Evolutionary conservation across 1,139 yeast genomes (phyloP).

Genomic region (Trichomonascaceae sp.): DNA sequence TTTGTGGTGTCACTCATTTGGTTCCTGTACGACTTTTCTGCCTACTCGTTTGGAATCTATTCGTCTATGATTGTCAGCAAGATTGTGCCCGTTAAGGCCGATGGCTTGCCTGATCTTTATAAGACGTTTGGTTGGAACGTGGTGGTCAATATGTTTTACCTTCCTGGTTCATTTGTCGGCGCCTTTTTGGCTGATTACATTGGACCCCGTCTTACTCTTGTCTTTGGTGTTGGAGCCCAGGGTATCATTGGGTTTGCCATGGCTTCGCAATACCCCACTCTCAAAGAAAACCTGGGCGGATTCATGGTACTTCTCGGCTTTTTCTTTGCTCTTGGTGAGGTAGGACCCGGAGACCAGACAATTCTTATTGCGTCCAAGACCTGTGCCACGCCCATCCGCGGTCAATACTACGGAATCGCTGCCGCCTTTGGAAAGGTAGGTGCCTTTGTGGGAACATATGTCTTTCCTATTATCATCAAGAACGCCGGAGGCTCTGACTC

Average conservation of each 20-base stretch:
- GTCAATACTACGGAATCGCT: conserved; percentile 81
- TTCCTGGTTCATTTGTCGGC: conserved; percentile 84
- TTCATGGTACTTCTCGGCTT: conserved; percentile 82
- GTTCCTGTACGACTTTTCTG: conserved; percentile 84
- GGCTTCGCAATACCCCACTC: conserved; percentile 53
- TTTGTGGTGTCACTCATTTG: conserved; percentile 61
- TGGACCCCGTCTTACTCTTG: conserved; percentile 76
- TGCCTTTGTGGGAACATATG: conserved; percentile 82
- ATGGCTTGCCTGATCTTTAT: conserved; percentile 36
- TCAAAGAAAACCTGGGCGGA: conserved; percentile 53
- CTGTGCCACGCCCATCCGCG: conserved; percentile 76
- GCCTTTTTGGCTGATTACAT: conserved; percentile 71
- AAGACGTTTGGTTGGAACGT: conserved; percentile 88
- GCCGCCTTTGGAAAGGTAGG: conserved; percentile 89
- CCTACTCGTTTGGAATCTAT: conserved; percentile 78
- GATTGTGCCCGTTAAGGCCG: conserved; percentile 37
- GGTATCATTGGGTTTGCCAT: conserved; percentile 74
- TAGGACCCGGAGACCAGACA: conserved; percentile 89
- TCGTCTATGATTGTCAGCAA: conserved; percentile 51
- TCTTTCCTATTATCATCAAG: conserved; percentile 62
- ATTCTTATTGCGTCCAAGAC: conserved; percentile 83
- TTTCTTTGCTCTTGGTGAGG: conserved; percentile 76
- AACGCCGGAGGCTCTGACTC: conserved; percentile 34
- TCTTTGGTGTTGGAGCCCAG: conserved; percentile 56
- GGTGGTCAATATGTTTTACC: conserved; percentile 72